Percentiles rank a stretch among this genome's conserved stretches.
Conservation (phyloP, 139 green algal genomes). For the Pedinophyceae sp. region DNA sequence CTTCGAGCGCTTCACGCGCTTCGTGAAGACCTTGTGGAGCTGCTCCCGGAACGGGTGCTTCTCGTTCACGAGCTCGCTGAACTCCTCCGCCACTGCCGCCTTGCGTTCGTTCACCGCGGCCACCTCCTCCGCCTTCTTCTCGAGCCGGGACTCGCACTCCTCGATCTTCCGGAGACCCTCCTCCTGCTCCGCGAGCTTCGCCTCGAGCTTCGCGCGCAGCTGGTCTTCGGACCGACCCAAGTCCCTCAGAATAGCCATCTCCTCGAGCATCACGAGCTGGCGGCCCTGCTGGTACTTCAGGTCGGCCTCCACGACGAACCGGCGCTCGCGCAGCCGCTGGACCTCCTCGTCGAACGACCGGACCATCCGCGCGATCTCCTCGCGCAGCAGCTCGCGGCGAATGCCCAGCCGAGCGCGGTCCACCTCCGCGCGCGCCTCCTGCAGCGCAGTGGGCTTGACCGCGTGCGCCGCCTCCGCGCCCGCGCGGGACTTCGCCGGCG, state of each 20-base stretch:
- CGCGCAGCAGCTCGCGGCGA: constrained; percentile 8
- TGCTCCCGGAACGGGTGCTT: constrained; percentile 34
- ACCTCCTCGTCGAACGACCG: constrained; percentile 41
- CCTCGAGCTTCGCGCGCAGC: constrained; percentile 23
- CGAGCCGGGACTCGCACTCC: constrained; percentile 9
- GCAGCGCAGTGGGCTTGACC: not conserved
- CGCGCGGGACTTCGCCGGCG: no score
- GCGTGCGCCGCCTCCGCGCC: not conserved
- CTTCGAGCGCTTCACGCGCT: constrained; percentile 51
- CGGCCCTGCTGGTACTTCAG: constrained; percentile 39
- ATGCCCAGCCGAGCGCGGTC: not conserved
- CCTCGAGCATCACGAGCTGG: constrained; percentile 29
- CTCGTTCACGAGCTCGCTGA: constrained; percentile 36
- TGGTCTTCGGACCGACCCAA: constrained; percentile 28
- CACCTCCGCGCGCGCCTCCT: not conserved
- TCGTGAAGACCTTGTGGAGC: constrained; percentile 46
- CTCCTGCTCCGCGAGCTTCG: constrained; percentile 31
- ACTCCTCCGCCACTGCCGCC: constrained; percentile 10
- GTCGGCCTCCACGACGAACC: constrained; percentile 35
- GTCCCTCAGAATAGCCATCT: constrained; percentile 23
- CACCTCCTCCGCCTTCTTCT: constrained; percentile 9
- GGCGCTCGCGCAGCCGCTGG: constrained; percentile 22
- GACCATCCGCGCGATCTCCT: constrained; percentile 11
- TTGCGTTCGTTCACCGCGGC: not conserved
- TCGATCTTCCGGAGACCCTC: constrained; percentile 26